A percentile compares a stretch with the other conserved stretches of the same genome.
Conservation (phyloP, 495 filamentous ascomycete genomes). For the Stereocaulon alpinum region DNA sequence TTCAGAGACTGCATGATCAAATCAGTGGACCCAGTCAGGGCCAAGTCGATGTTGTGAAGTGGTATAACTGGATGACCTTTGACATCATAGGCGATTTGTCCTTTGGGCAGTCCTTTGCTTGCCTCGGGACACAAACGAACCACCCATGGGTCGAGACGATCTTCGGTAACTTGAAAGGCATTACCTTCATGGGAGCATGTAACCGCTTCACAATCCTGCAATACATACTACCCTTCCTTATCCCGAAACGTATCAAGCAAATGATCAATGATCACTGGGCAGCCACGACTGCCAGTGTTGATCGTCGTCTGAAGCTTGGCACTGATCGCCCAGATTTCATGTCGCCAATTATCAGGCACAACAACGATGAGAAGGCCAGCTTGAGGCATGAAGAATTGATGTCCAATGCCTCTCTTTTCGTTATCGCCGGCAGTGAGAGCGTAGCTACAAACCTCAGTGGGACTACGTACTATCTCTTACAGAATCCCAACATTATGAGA, state of each 20-base stretch:
- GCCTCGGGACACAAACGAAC: conserved; percentile 31
- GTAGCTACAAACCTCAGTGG: conserved; percentile 43
- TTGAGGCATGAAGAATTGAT: conserved; percentile 18
- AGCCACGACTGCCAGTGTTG: conserved; percentile 34
- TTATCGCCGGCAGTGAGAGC: conserved; percentile 44
- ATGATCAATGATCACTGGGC: conserved; percentile 27
- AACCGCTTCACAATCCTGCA: background rate
- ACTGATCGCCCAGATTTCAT: conserved; percentile 21
- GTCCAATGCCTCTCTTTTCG: conserved; percentile 7
- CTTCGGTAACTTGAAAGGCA: conserved; percentile 28
- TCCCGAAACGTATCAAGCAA: conserved; percentile 19
- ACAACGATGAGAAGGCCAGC: conserved; percentile 5
- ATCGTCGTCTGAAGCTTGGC: conserved; percentile 28
- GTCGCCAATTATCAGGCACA: conserved; percentile 12
- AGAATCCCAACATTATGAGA: conserved; percentile 27
- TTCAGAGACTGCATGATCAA: conserved; percentile 18
- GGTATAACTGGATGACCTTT: conserved; percentile 36
- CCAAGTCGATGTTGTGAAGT: conserved; percentile 15
- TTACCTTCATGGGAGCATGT: conserved; percentile 15
- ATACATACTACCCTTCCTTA: background rate
- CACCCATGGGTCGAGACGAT: conserved; percentile 40
- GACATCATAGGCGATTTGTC: conserved; percentile 40
- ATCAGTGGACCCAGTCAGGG: background rate
- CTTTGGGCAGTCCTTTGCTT: conserved; percentile 42
- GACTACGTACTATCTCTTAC: conserved; percentile 40